These are phyloP conservation scores for Penium margaritaceum DNA, from an alignment of 139 green algal genomes.

Conservation along the genomic window DNA sequence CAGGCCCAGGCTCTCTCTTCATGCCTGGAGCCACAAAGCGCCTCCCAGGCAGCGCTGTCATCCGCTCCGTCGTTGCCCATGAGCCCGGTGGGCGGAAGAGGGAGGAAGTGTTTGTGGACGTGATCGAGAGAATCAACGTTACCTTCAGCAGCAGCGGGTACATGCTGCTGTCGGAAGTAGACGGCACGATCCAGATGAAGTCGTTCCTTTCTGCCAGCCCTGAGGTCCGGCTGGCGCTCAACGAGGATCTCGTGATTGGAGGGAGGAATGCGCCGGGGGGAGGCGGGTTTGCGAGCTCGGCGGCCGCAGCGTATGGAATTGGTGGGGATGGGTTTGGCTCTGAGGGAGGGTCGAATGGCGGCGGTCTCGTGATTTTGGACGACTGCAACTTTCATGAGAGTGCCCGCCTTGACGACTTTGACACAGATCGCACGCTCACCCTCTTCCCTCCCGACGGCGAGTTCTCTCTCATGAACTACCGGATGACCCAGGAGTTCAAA, in stretches of 20 bases:
- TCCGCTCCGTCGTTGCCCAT: slow-evolving; percentile 40
- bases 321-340: slow-evolving; percentile 28
- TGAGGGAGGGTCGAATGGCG: neutral
- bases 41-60: slow-evolving; percentile 36
- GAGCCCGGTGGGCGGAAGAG: slow-evolving; percentile 30
- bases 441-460: slow-evolving; percentile 67
- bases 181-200: slow-evolving; percentile 79
- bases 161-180: slow-evolving; percentile 72
- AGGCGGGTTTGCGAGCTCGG: too few species aligned
- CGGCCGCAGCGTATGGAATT: too few species aligned
- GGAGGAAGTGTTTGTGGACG: slow-evolving; percentile 97
- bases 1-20: too few species aligned
- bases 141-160: slow-evolving; percentile 81
- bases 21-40: slow-evolving; percentile 25
- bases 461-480: slow-evolving; percentile 92
- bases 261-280: slow-evolving; percentile 1
- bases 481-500: slow-evolving; percentile 68
- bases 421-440: slow-evolving; percentile 78
- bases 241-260: slow-evolving; percentile 77
- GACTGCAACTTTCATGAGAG: slow-evolving; percentile 82
- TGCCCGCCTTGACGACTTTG: slow-evolving; percentile 71
- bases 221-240: slow-evolving; percentile 76
- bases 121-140: slow-evolving; percentile 86
- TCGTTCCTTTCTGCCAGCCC: slow-evolving; percentile 77
- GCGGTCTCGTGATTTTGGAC: slow-evolving; percentile 62